These are phyloP conservation scores for Linnemannia hyalina DNA, from an alignment of 192 early-diverging fungal genomes.

Conservation along the genomic window DNA sequence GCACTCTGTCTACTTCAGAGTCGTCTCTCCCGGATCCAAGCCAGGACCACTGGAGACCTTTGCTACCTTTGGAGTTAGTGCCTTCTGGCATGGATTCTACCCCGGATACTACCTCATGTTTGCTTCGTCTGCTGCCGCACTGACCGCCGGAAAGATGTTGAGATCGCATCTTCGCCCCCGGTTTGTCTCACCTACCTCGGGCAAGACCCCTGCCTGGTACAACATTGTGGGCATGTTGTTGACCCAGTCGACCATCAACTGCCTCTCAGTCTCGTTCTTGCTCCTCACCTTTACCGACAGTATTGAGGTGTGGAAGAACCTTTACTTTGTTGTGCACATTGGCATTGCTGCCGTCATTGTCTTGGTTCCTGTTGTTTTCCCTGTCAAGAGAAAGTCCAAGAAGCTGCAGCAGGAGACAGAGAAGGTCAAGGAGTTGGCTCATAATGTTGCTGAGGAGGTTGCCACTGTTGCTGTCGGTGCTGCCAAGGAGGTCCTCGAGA, in stretches of 20 bases:
- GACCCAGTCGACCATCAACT: slow-evolving; percentile 78
- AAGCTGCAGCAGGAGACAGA: slow-evolving; percentile 29
- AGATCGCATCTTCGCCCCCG: slow-evolving; percentile 24
- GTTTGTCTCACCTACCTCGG: slow-evolving; percentile 16
- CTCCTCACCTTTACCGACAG: slow-evolving; percentile 68
- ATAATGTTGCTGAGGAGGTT: slow-evolving; percentile 27
- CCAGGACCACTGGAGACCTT: slow-evolving; percentile 73
- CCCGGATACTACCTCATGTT: slow-evolving; percentile 84
- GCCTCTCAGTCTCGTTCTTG: slow-evolving; percentile 78
- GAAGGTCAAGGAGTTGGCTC: slow-evolving; percentile 34
- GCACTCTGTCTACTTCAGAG: slow-evolving; percentile 85
- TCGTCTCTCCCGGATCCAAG: slow-evolving; percentile 65
- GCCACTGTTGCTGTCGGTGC: slow-evolving; percentile 16
- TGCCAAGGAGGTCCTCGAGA: slow-evolving; percentile 24
- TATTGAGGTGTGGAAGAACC: slow-evolving; percentile 69
- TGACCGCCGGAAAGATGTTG: slow-evolving; percentile 33
- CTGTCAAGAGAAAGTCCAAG: slow-evolving; percentile 52
- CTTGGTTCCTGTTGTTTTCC: slow-evolving; percentile 41
- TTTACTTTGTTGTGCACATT: slow-evolving; percentile 75
- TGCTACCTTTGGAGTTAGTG: slow-evolving; percentile 84
- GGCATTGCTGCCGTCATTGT: slow-evolving; percentile 58
- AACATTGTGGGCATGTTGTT: slow-evolving; percentile 78
- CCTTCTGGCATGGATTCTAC: slow-evolving; percentile 97
- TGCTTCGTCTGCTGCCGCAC: slow-evolving; percentile 20
- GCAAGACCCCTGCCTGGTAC: slow-evolving; percentile 63